Conservation (phyloP, 139 green algal genomes). For the Penium margaritaceum region DNA sequence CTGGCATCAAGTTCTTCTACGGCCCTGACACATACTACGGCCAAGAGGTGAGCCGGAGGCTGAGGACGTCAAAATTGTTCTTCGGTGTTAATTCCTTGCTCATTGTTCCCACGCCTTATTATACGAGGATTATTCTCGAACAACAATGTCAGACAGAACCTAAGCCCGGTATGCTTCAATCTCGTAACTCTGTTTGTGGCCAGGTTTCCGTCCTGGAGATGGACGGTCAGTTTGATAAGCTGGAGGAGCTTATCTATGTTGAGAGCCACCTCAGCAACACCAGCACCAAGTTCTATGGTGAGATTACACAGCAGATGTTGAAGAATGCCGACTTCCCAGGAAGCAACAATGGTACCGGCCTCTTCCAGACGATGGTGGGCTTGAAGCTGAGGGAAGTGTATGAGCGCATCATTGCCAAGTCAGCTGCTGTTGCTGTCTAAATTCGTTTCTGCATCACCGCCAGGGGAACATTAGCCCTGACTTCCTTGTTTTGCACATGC, state of each 20-base stretch:
- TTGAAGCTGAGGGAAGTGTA: slow-evolving; percentile 97
- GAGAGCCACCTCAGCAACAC: slow-evolving; percentile 97
- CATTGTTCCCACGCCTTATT: not conserved
- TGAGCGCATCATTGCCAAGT: slow-evolving; percentile 81
- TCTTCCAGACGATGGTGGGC: slow-evolving; percentile 94
- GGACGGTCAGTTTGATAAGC: slow-evolving; percentile 97
- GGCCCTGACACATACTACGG: slow-evolving; percentile 81
- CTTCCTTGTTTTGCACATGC: too few species aligned
- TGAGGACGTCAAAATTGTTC: not conserved
- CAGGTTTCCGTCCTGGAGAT: slow-evolving; percentile 84
- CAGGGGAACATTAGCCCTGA: too few species aligned
- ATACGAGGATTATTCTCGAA: not conserved
- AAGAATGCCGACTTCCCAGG: slow-evolving; percentile 93
- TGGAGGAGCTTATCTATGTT: slow-evolving; percentile 99
- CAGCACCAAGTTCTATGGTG: slow-evolving; percentile 90
- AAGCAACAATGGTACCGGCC: slow-evolving; percentile 96
- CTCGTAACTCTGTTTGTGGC: slow-evolving; percentile 30
- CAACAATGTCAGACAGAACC: not conserved
- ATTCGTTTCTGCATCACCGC: too few species aligned
- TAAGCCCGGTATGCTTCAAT: not conserved
- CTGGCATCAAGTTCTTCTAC: slow-evolving; percentile 74
- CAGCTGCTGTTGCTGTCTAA: slow-evolving; percentile 47
- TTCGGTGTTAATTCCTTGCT: not conserved
- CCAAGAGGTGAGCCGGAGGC: slow-evolving; percentile 67
- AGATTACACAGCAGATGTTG: slow-evolving; percentile 99